These are phyloP conservation scores for Talaromyces piceae DNA, from an alignment of 2,329 filamentous ascomycete species.

Conservation along the genomic window DNA sequence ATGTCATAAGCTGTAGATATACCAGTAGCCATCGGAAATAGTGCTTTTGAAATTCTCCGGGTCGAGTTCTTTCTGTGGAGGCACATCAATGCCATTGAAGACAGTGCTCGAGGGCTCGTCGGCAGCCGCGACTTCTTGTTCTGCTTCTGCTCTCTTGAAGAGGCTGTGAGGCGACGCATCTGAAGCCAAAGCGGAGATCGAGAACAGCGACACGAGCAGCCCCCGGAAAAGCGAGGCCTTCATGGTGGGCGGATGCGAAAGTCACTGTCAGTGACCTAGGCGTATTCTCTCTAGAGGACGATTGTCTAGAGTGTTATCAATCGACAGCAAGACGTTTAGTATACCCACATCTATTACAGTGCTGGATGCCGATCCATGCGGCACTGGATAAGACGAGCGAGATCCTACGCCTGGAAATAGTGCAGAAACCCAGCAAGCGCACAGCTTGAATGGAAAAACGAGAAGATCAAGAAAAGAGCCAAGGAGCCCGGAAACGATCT, in stretches of 20 bases:
- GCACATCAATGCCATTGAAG: constrained; percentile 48
- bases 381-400: background rate
- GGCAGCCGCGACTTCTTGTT: constrained; percentile 10
- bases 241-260: constrained; percentile 25
- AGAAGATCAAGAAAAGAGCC: background rate
- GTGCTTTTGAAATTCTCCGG: constrained; percentile 42
- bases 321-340: background rate
- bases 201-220: constrained; percentile 32
- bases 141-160: constrained; percentile 20
- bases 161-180: constrained; percentile 14
- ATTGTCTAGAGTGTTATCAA: background rate
- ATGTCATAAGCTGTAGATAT: constrained; percentile 14
- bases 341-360: background rate
- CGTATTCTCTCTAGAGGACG: background rate
- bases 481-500: background rate
- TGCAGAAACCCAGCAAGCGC: background rate
- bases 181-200: constrained; percentile 26
- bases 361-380: constrained; percentile 1
- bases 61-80: constrained; percentile 42
- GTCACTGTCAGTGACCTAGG: constrained; percentile 12
- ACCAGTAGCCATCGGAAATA: constrained; percentile 48
- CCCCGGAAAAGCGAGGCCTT: constrained; percentile 29
- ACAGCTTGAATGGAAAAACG: background rate
- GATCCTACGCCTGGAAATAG: background rate
- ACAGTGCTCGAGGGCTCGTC: constrained; percentile 26